These are phyloP conservation scores for Dovyalis caffra DNA, from an alignment of 345 rosid genomes.

Conservation along the genomic window DNA sequence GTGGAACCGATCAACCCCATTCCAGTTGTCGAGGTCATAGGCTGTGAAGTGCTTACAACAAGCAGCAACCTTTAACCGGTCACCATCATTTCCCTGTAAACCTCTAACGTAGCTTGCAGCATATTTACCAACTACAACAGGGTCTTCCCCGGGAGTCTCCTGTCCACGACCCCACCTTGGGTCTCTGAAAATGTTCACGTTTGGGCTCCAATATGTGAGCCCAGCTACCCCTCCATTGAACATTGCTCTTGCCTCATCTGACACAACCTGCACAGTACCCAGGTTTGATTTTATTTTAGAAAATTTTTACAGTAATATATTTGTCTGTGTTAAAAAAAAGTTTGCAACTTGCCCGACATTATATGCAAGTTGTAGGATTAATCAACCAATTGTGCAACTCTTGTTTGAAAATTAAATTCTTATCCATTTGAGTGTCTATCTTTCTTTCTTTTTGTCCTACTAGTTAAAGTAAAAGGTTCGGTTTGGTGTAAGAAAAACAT, in stretches of 20 bases:
- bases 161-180: conserved; percentile 37
- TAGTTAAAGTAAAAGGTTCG: not conserved
- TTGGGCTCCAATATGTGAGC: conserved; percentile 34
- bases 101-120: conserved; percentile 26
- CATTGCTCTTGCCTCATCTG: conserved; percentile 33
- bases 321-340: not conserved
- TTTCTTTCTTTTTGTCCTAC: not conserved
- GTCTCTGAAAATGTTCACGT: conserved; percentile 26
- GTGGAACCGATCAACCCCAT: conserved; percentile 38
- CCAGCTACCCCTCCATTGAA: conserved; percentile 29
- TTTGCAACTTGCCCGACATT: not conserved
- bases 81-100: conserved; percentile 28
- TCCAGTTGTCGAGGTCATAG: conserved; percentile 38
- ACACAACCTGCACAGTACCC: conserved; percentile 19
- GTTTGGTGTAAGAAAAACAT: not conserved
- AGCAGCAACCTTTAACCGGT: conserved; percentile 34
- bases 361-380: not conserved
- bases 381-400: too few relatives aligned
- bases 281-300: not conserved
- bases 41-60: conserved; percentile 38
- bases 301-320: not conserved
- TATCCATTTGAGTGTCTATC: not conserved
- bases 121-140: conserved; percentile 15
- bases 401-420: not conserved
- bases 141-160: conserved; percentile 36